Evolutionary conservation across 129 eudicot genomes (phyloP).

Genomic region (Ambrosia artemisiifolia): DNA sequence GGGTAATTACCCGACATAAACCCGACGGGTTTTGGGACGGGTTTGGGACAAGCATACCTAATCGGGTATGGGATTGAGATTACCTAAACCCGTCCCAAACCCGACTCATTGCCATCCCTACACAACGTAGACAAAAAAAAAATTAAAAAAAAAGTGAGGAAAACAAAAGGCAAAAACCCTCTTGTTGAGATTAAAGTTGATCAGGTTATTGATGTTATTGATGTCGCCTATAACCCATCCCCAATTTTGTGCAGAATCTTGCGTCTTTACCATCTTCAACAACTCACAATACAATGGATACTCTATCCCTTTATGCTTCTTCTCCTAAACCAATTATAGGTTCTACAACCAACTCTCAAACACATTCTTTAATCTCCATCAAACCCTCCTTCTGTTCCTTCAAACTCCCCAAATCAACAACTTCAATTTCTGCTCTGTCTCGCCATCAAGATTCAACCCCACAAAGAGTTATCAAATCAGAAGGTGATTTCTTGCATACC

Average conservation of each 20-base stretch:
- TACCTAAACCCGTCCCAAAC: no score
- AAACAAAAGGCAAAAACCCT: background rate
- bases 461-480: constrained; percentile 15
- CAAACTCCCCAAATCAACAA: constrained; percentile 28
- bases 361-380: constrained; percentile 22
- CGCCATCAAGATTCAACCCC: constrained; percentile 29
- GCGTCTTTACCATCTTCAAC: background rate
- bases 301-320: constrained; percentile 37
- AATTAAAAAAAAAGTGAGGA: no score
- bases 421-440: constrained; percentile 34
- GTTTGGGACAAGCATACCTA: no score
- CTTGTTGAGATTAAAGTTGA: constrained; percentile 8
- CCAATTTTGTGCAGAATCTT: background rate
- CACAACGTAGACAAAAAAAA: no score
- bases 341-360: constrained; percentile 38
- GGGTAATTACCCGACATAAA: no score
- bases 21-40: no score
- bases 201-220: constrained; percentile 10
- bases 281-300: constrained; percentile 41
- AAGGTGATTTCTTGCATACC: constrained; percentile 34
- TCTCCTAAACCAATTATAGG: constrained; percentile 47
- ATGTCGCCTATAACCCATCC: constrained; percentile 9
- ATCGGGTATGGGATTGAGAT: no score
- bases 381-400: constrained; percentile 46
- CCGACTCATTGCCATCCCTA: no score